phyloP scores from a whole-genome alignment of 192 early-diverging fungal genomes.

The Glomus cerebriforme region DNA sequence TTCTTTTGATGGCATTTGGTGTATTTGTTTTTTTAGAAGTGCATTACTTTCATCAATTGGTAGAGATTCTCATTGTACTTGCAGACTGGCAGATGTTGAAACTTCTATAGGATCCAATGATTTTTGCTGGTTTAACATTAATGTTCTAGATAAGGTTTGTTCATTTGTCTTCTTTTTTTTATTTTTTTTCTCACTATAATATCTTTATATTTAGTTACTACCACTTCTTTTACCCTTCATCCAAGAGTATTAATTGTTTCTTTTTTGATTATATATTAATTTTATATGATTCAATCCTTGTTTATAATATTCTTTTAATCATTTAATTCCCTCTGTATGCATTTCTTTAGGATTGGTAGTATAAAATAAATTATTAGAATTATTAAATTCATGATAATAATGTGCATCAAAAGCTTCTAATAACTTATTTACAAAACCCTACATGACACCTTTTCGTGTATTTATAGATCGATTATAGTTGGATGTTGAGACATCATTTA shows the following conservation, averaged over 20 bases:
- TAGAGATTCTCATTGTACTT: too few species aligned
- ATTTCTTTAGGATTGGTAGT: background rate
- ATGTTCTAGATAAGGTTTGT: background rate
- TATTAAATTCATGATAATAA: background rate
- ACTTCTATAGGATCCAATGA: background rate
- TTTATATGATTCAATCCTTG: background rate
- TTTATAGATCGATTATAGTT: background rate
- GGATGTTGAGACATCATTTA: background rate
- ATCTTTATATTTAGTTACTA: conserved; percentile 2
- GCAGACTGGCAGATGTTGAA: background rate
- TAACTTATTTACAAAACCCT: background rate
- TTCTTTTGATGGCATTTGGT: background rate
- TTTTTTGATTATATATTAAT: background rate
- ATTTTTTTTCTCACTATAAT: background rate
- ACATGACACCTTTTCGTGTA: background rate
- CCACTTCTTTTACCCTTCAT: background rate
- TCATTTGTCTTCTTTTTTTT: background rate
- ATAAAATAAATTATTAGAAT: background rate
- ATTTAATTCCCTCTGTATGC: background rate
- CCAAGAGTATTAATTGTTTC: background rate
- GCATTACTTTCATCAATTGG: too few species aligned
- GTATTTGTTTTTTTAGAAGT: background rate
- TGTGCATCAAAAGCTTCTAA: background rate
- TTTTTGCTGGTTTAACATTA: too few species aligned
- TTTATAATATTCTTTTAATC: background rate